These are phyloP conservation scores for Alternaria sp. DNA, from an alignment of 2,329 filamentous ascomycete species.

Conservation along the genomic window DNA sequence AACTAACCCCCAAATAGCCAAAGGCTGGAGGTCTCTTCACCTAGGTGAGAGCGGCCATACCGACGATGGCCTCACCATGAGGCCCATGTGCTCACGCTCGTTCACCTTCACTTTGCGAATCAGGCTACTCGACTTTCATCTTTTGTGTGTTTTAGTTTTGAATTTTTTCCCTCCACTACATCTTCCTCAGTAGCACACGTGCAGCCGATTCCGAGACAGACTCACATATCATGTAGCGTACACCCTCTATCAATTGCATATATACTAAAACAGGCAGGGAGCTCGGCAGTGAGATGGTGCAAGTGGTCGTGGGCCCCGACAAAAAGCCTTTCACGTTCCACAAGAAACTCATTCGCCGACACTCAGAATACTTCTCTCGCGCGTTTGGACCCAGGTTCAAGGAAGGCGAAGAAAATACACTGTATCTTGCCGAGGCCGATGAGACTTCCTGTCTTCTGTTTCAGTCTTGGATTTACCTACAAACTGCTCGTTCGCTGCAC, in stretches of 20 bases:
- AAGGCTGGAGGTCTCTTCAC: no score
- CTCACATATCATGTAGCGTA: background rate
- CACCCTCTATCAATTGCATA: background rate
- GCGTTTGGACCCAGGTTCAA: background rate
- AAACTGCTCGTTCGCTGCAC: background rate
- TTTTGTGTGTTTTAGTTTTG: no score
- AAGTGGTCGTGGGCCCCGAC: background rate
- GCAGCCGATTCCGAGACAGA: background rate
- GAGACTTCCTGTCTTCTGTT: background rate
- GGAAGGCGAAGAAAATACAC: background rate
- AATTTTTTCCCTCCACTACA: background rate
- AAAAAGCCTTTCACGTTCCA: background rate
- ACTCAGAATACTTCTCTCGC: background rate
- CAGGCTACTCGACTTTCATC: background rate
- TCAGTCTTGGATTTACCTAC: background rate
- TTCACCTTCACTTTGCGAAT: background rate
- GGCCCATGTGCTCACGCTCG: background rate
- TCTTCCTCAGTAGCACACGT: background rate
- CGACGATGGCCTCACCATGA: background rate
- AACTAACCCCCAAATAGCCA: no score
- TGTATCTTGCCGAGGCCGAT: background rate
- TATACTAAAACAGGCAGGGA: background rate
- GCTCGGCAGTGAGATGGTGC: background rate
- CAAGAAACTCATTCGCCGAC: background rate
- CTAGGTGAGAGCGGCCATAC: background rate